These are phyloP conservation scores for Cercophora scortea DNA, from an alignment of 495 filamentous ascomycete species.

Conservation along the genomic window DNA sequence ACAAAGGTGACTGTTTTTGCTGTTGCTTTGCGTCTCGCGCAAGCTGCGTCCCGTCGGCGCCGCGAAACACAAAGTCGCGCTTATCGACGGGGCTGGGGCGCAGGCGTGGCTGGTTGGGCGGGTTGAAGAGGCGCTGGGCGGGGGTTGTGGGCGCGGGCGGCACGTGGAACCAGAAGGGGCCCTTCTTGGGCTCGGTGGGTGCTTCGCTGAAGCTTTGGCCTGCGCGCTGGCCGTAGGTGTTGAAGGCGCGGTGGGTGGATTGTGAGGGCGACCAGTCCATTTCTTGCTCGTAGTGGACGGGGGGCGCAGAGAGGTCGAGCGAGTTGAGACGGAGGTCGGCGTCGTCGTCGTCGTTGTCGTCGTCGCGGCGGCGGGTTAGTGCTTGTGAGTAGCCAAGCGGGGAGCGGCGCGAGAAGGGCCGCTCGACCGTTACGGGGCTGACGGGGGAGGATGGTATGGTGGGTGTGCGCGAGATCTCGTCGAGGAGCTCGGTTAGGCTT, in stretches of 20 bases:
- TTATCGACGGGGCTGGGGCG: constrained; percentile 32
- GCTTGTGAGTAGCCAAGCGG: neutral
- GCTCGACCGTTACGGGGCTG: constrained; percentile 3
- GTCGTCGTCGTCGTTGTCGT: neutral
- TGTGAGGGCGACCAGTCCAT: constrained; percentile 83
- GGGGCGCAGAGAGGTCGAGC: constrained; percentile 5
- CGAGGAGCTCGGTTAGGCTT: constrained; percentile 33
- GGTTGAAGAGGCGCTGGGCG: constrained; percentile 56
- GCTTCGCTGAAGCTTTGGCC: constrained; percentile 52
- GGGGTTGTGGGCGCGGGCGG: constrained; percentile 59
- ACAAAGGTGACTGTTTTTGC: neutral
- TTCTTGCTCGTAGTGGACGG: constrained; percentile 33
- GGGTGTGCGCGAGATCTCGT: constrained; percentile 30
- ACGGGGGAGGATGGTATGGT: constrained; percentile 28
- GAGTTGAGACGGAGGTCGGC: constrained; percentile 6
- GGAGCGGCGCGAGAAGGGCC: neutral
- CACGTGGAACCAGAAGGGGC: constrained; percentile 50
- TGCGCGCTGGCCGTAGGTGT: constrained; percentile 31
- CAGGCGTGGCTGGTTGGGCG: constrained; percentile 42
- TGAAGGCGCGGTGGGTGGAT: constrained; percentile 43
- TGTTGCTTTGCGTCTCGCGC: neutral
- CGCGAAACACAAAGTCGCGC: neutral
- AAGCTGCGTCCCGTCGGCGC: neutral
- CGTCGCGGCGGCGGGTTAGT: neutral
- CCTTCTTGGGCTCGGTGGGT: constrained; percentile 31